Percentiles rank a stretch among this genome's conserved stretches.
These are phyloP conservation scores for Apiotrichum montevideense DNA, from an alignment of 1,284 basidiomycete species.

Conservation along the genomic window DNA sequence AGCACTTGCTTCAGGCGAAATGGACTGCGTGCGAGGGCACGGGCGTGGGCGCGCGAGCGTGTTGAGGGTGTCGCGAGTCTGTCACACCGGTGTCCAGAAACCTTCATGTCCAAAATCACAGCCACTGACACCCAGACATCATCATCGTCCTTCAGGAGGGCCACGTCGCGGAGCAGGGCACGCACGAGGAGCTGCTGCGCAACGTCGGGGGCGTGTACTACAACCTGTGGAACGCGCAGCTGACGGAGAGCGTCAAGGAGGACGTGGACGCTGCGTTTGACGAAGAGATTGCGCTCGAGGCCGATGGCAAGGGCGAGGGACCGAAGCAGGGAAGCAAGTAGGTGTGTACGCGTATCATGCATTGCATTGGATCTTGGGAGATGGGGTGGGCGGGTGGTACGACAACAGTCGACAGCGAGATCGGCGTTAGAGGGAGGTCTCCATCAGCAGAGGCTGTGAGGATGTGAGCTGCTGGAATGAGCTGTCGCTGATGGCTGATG, in stretches of 20 bases:
- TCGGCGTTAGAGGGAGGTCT: no score
- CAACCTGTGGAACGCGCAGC: conserved; percentile 80
- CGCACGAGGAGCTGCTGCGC: conserved; percentile 73
- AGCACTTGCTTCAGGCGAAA: no score
- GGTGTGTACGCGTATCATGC: background rate
- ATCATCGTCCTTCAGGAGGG: conserved; percentile 87
- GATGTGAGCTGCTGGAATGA: no score
- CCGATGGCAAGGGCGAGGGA: background rate
- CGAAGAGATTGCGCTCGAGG: conserved; percentile 9
- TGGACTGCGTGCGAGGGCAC: no score
- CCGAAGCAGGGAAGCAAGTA: conserved; percentile 1
- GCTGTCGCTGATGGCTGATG: no score
- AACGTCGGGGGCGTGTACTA: conserved; percentile 65
- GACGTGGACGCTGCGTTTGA: conserved; percentile 11
- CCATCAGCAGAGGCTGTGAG: no score
- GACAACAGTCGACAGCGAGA: no score
- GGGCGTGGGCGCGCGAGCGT: no score
- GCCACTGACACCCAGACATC: conserved; percentile 52
- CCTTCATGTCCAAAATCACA: background rate
- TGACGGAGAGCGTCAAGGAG: conserved; percentile 37
- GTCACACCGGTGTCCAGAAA: no score
- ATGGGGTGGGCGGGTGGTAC: background rate
- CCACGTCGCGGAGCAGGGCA: conserved; percentile 80
- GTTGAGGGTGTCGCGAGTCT: no score
- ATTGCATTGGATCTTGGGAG: background rate